Evolutionary conservation across 78 protist genomes (phyloP), one percentile per base, ranked within the genome.

Genomic region (Diacronema lutheri): DNA sequence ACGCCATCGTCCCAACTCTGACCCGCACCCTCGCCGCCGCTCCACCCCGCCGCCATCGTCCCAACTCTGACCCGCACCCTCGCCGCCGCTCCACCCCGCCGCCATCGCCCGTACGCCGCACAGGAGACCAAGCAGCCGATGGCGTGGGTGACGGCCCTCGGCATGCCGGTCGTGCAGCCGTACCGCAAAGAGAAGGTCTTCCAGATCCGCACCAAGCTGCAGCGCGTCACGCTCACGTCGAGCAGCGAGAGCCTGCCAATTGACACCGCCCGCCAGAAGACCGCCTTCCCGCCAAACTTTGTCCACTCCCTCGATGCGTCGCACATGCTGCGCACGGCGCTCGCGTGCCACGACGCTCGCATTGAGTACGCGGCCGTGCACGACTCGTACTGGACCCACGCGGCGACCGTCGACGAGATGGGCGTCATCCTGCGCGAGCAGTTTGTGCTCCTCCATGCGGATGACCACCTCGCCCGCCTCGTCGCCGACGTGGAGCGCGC

Each of bases 381-480:
- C 87, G 99, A 97, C 83, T 80, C 91, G 21, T 97, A 38, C 93
- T 97, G 99, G 99, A 90, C 97, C 9, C 98, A 97, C 82, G 97
- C 98, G 2, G 23, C 83, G 21, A 60, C 68, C 37, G 41, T 90
- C 33, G 93, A 87, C 31, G 7, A 2, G 25, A 81, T 97, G 92
- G 81, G 58, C 86, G 12, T 3, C 10, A 20, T 90, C 19, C 64
- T 95, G 69, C 85, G 99, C 35, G 89, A 93, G 35, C 69, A 80
- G 84, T 96, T 97, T 64, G 72, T 95, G 31, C 88, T 85, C 26
- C 86, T 81, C 13, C 69, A 81, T 58, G 0, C 25, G 35, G 26
- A 13, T 13, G 4, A 4, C 23, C 37, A 29, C 14, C 69, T 79
- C 20, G 25, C 50, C 44, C 1, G 7, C 25, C 66, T 79, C 9